Evolutionary conservation across 768 basidiomycete genomes (phyloP).

Genomic region (Kwoniella dejecticola): DNA sequence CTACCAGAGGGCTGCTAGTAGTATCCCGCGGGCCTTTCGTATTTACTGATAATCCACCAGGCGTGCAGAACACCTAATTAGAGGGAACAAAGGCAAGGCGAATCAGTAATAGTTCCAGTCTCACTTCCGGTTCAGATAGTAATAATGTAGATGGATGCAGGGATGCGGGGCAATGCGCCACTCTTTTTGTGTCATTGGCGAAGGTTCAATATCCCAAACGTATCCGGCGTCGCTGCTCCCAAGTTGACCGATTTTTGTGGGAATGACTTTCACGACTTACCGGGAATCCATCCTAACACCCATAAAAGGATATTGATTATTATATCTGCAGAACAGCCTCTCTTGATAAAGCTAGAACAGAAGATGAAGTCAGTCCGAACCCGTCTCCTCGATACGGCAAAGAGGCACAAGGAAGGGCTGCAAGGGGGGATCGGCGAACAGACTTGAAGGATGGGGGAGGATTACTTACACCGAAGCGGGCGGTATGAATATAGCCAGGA

Average conservation of each 20-base stretch:
- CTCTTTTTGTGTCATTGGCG: no score
- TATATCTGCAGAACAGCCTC: slow-evolving; percentile 16
- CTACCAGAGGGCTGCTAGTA: no score
- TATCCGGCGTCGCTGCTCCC: no score
- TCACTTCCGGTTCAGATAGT: no score
- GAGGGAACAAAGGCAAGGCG: not conserved
- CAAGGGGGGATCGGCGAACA: not conserved
- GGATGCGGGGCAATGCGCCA: no score
- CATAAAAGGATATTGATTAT: slow-evolving; percentile 56
- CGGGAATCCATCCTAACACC: slow-evolving; percentile 63
- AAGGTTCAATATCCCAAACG: no score
- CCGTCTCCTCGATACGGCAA: slow-evolving; percentile 8
- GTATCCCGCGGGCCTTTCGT: slow-evolving; percentile 28
- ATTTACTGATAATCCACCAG: slow-evolving; percentile 56
- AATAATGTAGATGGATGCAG: no score
- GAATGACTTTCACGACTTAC: no score
- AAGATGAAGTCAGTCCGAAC: not conserved
- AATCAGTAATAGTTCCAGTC: not conserved
- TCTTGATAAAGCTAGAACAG: slow-evolving; percentile 19
- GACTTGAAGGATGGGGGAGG: not conserved
- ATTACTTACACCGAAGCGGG: slow-evolving; percentile 49
- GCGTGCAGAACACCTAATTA: slow-evolving; percentile 59
- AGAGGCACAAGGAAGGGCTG: not conserved
- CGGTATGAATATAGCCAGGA: slow-evolving; percentile 51
- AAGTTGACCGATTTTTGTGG: no score